Base-by-base conservation (phyloP, 2,329 filamentous ascomycete species). In the Fusarium redolens region DNA sequence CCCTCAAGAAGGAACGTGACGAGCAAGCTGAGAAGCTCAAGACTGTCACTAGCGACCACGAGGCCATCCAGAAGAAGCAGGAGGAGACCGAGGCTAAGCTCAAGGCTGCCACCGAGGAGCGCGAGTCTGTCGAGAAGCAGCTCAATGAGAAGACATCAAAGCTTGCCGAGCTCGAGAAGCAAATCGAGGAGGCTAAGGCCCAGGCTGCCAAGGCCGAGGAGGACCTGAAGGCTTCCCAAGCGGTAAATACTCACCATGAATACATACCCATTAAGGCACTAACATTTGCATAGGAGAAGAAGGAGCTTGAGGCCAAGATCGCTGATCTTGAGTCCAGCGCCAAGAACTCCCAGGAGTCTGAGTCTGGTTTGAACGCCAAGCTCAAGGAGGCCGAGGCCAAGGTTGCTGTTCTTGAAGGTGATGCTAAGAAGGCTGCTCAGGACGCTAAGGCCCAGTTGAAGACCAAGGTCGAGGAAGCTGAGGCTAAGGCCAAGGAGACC, bases 121-220 rank as follows among this genome's bases (percentile, higher is more conserved):
- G 70, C 12, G 74, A 77, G 41, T 61, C 75, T 41, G 62, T 80
- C n/a, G 78, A 81, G 75, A 77, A 75, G 57, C 57, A 79, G 51
- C 73, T 77, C 31, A 77, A 79, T 18, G 79, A 83, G 67, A 77
- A 79, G 55, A 61, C 75, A 22, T 61, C 71, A 47, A 77, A 81
- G 74, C 65, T 81, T 38, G 68, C 77, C 18, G 72, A 62, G n/a
- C 77, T 82, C 37, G 72, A 80, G 57, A 76, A 77, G 60, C 70
- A 82, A 64, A 69, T 71, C 10, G 79, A 83, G 59, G 77, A 78
- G 54, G 82, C 82, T 7, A 78, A 83, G 62, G 75, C 80, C 61
- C 82, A 83, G 70, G 79, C 80, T 7, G 75, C 79, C 30, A 81
- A 84, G 74, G 79, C 80, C 15, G 78, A 81, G 31, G 81, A 82